Percentiles rank a stretch among this genome's conserved stretches.
Evolutionary conservation across 805 yeast genomes (phyloP).

Genomic region (Lipomyces kockii): DNA sequence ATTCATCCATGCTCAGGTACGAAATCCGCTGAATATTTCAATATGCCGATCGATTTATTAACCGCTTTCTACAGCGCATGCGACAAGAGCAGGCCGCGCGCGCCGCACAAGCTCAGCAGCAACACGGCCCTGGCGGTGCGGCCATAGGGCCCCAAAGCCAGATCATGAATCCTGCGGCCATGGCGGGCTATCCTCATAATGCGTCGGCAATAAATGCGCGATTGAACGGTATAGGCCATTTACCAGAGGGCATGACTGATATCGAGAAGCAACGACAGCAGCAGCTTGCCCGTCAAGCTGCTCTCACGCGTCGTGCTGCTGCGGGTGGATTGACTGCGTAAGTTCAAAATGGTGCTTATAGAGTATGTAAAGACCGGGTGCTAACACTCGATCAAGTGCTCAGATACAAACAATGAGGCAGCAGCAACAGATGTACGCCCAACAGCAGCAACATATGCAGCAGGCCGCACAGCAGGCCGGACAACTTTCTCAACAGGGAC

Average conservation of each 20-base stretch:
- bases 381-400: constrained; percentile 13
- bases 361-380: background rate
- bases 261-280: constrained; percentile 40
- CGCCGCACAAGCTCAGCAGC: constrained; percentile 47
- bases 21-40: background rate
- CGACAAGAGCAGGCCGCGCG: constrained; percentile 51
- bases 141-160: constrained; percentile 35
- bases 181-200: constrained; percentile 21
- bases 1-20: constrained; percentile 58
- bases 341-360: background rate
- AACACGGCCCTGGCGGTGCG: constrained; percentile 39
- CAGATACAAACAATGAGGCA: constrained; percentile 38
- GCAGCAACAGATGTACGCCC: constrained; percentile 27
- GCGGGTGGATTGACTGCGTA: constrained; percentile 28
- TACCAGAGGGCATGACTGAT: constrained; percentile 38
- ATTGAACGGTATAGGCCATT: constrained; percentile 25
- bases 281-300: constrained; percentile 42
- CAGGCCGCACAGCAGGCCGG: constrained; percentile 27
- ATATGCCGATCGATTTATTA: background rate
- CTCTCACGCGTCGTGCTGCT: constrained; percentile 39
- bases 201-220: constrained; percentile 17
- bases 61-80: constrained; percentile 49
- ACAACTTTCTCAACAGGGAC: constrained; percentile 34
- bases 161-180: constrained; percentile 29
- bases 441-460: constrained; percentile 16